Evolutionary conservation across 768 basidiomycete species (phyloP), one percentile per base, ranked within the genome.

Genomic region (Boletellus ananas): DNA sequence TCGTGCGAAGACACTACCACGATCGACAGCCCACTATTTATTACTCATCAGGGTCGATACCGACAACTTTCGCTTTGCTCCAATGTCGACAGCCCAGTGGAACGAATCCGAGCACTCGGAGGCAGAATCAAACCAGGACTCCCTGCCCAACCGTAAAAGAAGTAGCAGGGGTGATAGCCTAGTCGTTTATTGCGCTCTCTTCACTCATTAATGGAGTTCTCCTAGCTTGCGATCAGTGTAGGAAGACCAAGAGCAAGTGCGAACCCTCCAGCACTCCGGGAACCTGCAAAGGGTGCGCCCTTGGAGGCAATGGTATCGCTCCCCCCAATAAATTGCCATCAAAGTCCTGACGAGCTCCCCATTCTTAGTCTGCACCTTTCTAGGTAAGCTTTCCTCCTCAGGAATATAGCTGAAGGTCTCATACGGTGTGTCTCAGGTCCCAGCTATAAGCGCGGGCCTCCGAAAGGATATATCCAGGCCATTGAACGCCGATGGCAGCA

Each of bases 401-500:
- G 23, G 17, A 21, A 37, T 9, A 34, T 21, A 20, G 25, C 29
- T 29, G 29, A 36, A 40, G 21, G 41, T 13, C 35, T n/a, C 25
- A 46, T 3, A 51, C 20, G 34, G 47, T 49, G 36, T 49, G 44
- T 27, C 39, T 13, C 47, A 89, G 87, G 84, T 39, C 86, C 86
- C 0, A 87, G 84, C 61, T 85, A 85, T 65, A 87, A 87, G 62
- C 84, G 90, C 9, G 91, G 90, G 10, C 87, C 87, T 10, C 88
- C 89, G 6, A 90, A 90, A 62, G 92, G 92, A 17, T 94, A 94
- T 65, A 93, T 94, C 43, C 88, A 93, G 65, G 91, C 91, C 34
- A 92, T 94, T 45, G 92, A 94, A 70, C 87, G 89, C 51, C 71
- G 91, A 59, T 87, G 92, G 83, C 92, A 94, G 59, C 88, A 93